Conservation (phyloP, 2,329 filamentous ascomycete species). For the Ophiocordyceps camponoti-floridani region DNA sequence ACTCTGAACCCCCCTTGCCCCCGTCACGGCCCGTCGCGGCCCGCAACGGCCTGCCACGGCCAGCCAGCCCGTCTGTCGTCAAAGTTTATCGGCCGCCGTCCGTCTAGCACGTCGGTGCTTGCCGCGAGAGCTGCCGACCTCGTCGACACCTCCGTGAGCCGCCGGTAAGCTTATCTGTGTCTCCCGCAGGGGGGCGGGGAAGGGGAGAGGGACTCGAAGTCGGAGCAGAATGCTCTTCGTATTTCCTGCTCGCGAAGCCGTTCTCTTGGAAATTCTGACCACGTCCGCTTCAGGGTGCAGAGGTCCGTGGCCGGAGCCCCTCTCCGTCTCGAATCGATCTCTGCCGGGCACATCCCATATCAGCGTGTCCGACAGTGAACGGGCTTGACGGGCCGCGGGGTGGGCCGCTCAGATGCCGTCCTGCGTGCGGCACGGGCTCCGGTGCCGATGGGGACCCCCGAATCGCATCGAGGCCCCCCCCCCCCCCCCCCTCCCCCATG, state of each 20-base stretch:
- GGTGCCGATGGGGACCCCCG: no score
- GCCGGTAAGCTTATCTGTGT: neutral
- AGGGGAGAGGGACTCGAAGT: neutral
- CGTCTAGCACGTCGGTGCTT: neutral
- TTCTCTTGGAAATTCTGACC: no score
- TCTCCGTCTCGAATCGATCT: neutral
- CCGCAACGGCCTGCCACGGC: no score
- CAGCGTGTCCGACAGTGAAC: neutral
- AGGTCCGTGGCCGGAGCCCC: neutral
- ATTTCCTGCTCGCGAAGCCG: neutral
- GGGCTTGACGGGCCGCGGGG: neutral
- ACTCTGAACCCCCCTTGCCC: neutral
- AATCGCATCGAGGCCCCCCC: no score
- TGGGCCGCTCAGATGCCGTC: neutral
- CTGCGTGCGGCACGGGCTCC: no score
- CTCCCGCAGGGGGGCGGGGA: no score
- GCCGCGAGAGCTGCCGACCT: neutral
- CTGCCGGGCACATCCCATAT: neutral
- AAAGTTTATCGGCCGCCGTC: neutral
- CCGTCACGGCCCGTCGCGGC: neutral
- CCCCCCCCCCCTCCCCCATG: no score
- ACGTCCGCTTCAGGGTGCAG: no score
- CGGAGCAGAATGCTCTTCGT: neutral
- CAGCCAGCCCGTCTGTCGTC: no score
- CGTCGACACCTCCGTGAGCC: neutral